Base-by-base conservation (phyloP, 2,329 filamentous ascomycete genomes). In the Simplicillium sp. region DNA sequence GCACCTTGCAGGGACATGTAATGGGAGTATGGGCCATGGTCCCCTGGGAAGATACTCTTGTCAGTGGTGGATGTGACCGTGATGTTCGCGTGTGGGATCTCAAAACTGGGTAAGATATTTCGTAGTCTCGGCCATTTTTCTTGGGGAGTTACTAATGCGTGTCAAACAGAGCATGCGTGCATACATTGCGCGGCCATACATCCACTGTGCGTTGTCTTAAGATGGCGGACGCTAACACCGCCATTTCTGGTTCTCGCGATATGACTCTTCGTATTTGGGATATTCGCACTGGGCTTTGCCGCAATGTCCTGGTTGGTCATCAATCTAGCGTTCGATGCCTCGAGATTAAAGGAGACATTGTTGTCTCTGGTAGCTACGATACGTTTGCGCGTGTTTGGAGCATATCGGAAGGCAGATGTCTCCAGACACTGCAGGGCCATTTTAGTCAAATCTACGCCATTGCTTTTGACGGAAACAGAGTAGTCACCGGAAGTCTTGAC, bases 21-120 rank as follows among this genome's bases (percentile, higher is more conserved):
- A 98, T 98, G 92, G 92, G 92, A 33, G 92, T 98, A 15, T 98
- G 92, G 92, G 92, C 92, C 37, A 97, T 98, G 90, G 88, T 98
- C 17, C 92, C 92, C 7, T 96, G 89, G 86, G 90, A 87, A 44
- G 90, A 98, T 59, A 84, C 87, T 40, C 73, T 98, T 46, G 92
- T 98, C 45, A 96, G 88, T 53, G 92, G 92, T 53, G 92, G 92
- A 6, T 98, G 92, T 59, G 92, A 98, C 65, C 79, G 92, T 45
- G 92, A 98, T 57, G 92, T 98, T 20, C 77, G 92, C 43, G 92
- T 98, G 6, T 98, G 92, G 92, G 86, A 98, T 55, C 81, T 98
- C 70, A 80, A 82, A 38, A 94, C 87, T 46, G 92, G 89, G 87
- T 94, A 75, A 60, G 79, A 53, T 28, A 5, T 29, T 33, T 13